Evolutionary conservation across 2,329 filamentous ascomycete species (phyloP).

Genomic region (Ilyonectria destructans): DNA sequence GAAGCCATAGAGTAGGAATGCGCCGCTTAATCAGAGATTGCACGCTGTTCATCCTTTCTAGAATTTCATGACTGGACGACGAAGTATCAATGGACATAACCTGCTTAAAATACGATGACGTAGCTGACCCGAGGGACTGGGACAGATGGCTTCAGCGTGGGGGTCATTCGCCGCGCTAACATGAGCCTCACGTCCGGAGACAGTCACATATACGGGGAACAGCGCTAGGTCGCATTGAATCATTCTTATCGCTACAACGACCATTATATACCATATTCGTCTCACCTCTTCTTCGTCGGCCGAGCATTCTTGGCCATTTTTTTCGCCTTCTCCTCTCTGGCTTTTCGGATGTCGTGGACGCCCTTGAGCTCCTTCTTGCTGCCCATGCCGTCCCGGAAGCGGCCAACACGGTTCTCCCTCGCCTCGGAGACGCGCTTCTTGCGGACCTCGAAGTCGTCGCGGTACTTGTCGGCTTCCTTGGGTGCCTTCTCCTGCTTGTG

Average conservation of each 20-base stretch:
- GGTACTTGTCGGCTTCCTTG: conserved; percentile 92
- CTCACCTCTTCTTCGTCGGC: conserved; percentile 74
- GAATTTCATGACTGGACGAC: neutral
- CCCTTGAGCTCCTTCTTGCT: conserved; percentile 86
- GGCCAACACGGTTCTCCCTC: conserved; percentile 85
- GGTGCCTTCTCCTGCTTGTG: conserved; percentile 92
- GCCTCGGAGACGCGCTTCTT: conserved; percentile 93
- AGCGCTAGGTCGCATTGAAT: neutral
- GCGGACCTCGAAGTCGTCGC: conserved; percentile 90
- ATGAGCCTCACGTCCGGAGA: neutral
- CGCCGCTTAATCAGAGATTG: neutral
- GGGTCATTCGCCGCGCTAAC: conserved; percentile 5
- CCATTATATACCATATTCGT: conserved; percentile 11
- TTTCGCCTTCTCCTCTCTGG: conserved; percentile 82
- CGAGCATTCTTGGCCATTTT: conserved; percentile 90
- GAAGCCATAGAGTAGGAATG: neutral
- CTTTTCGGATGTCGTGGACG: conserved; percentile 88
- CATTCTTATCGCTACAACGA: neutral
- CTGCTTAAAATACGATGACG: conserved; percentile 10
- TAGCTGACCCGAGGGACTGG: conserved; percentile 21
- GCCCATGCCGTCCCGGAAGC: conserved; percentile 80
- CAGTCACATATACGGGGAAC: neutral
- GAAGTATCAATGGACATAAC: neutral
- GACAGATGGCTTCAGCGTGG: conserved; percentile 27
- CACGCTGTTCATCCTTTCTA: neutral